Evolutionary conservation across 345 rosid species (phyloP), one percentile per base, ranked within the genome.

Genomic region (Schrenkiella parvula): DNA sequence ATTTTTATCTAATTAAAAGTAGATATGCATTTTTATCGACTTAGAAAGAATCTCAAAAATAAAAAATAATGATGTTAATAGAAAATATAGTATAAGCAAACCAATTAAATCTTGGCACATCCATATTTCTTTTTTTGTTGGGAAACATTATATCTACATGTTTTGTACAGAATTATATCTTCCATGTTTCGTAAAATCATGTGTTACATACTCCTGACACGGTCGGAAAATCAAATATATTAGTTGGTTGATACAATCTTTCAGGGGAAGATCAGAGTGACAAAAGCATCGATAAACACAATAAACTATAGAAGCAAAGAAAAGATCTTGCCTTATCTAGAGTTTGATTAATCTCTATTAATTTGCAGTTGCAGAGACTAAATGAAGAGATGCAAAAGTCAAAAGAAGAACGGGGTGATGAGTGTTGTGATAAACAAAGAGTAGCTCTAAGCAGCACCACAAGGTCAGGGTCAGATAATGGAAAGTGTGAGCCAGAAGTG

Each of bases 321-420:
- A 57, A 43, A 70, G 1, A 26, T 15, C 54, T 14, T 34, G 22
- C 50, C 8, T 66, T 23, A 22, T 4, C 0, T 32, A 11, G n/a
- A 14, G 46, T 39, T 52, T 52, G 41, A 50, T 31, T 19, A 57
- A 60, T 60, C 52, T 35, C 22, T 48, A 11, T 48, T 51, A 51
- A 23, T 63, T 8, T 59, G 64, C 85, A 91, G 97, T 50, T 91
- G 76, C 80, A 86, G 78, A 82, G 66, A 75, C 65, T 87, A 41
- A 84, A 70, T 28, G 84, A 80, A 66, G 62, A 71, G 62, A 25
- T 82, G 21, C 78, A 12, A 12, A 79, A 75, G 46, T 51, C 78
- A 2, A 42, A 64, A 26, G 82, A 65, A 12, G 74, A 31, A 42
- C 73, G 29, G 11, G 32, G 46, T 31, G 32, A 52, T 12, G 66